These are phyloP conservation scores for Boletus tomentosulus DNA, from an alignment of 768 basidiomycete genomes.

Conservation along the genomic window DNA sequence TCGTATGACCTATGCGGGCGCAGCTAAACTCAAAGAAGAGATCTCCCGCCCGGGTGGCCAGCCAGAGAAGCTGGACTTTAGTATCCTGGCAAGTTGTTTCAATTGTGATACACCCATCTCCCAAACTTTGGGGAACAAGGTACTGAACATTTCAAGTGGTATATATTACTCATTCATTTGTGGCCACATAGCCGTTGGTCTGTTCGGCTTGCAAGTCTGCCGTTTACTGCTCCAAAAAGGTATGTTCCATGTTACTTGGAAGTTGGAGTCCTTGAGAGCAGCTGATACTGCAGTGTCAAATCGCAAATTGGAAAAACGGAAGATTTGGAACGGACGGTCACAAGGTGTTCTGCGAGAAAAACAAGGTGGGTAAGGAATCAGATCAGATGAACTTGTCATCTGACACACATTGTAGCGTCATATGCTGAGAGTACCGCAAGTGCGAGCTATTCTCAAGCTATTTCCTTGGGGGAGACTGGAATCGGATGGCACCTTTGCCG, in stretches of 20 bases:
- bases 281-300: slow-evolving; percentile 29
- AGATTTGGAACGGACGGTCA: slow-evolving; percentile 28
- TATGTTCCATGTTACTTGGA: background rate
- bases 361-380: slow-evolving; percentile 24
- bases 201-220: slow-evolving; percentile 29
- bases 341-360: slow-evolving; percentile 32
- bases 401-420: slow-evolving; percentile 25
- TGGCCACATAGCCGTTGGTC: slow-evolving; percentile 19
- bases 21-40: slow-evolving; percentile 26
- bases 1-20: slow-evolving; percentile 16
- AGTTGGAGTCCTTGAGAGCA: slow-evolving; percentile 1
- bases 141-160: background rate
- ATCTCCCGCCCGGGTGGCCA: slow-evolving; percentile 25
- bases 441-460: slow-evolving; percentile 32
- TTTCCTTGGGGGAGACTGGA: slow-evolving; percentile 44
- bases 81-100: slow-evolving; percentile 20
- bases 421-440: slow-evolving; percentile 34
- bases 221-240: slow-evolving; percentile 31
- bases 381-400: background rate
- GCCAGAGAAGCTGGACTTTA: slow-evolving; percentile 28
- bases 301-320: slow-evolving; percentile 33
- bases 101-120: slow-evolving; percentile 16
- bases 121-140: slow-evolving; percentile 15
- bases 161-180: background rate
- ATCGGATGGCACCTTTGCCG: slow-evolving; percentile 37